Evolutionary conservation across 2,329 filamentous ascomycete species (phyloP).

Genomic region (Xylariaceae sp.): DNA sequence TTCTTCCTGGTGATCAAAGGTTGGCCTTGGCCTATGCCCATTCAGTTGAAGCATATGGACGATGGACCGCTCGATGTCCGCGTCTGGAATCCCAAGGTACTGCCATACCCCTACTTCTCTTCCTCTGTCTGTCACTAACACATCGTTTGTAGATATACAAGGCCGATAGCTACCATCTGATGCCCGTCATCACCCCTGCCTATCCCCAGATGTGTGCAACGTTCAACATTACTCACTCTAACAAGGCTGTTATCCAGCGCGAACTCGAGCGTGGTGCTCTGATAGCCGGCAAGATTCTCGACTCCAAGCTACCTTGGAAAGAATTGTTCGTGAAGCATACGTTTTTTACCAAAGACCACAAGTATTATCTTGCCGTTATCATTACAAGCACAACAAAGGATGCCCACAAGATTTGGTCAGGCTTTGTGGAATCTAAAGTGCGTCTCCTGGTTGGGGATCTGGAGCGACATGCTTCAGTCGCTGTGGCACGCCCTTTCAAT

Average conservation of each 20-base stretch:
- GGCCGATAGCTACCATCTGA: slow-evolving; percentile 79
- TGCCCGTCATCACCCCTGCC: slow-evolving; percentile 97
- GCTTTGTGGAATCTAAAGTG: slow-evolving; percentile 90
- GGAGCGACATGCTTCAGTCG: slow-evolving; percentile 75
- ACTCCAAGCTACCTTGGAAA: slow-evolving; percentile 74
- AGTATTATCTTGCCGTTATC: slow-evolving; percentile 90
- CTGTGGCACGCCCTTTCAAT: slow-evolving; percentile 84
- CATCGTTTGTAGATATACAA: slow-evolving; percentile 60
- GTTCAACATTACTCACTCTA: slow-evolving; percentile 86
- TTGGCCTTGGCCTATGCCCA: slow-evolving; percentile 94
- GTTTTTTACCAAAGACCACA: slow-evolving; percentile 91
- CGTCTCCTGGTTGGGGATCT: slow-evolving; percentile 78
- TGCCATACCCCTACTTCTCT: slow-evolving; percentile 13
- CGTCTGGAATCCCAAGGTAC: slow-evolving; percentile 89
- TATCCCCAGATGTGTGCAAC: slow-evolving; percentile 98
- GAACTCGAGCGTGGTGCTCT: slow-evolving; percentile 76
- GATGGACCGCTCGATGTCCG: slow-evolving; percentile 75
- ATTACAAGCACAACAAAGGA: slow-evolving; percentile 80
- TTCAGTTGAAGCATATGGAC: slow-evolving; percentile 84
- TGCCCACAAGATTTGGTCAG: slow-evolving; percentile 81
- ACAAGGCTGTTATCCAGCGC: slow-evolving; percentile 75
- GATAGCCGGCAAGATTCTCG: slow-evolving; percentile 75
- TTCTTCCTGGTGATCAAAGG: slow-evolving; percentile 90
- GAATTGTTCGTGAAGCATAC: slow-evolving; percentile 85
- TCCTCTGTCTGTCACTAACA: slow-evolving; percentile 10